Evolutionary conservation across 768 basidiomycete species (phyloP).

Genomic region (Leccinum fibrillosum): DNA sequence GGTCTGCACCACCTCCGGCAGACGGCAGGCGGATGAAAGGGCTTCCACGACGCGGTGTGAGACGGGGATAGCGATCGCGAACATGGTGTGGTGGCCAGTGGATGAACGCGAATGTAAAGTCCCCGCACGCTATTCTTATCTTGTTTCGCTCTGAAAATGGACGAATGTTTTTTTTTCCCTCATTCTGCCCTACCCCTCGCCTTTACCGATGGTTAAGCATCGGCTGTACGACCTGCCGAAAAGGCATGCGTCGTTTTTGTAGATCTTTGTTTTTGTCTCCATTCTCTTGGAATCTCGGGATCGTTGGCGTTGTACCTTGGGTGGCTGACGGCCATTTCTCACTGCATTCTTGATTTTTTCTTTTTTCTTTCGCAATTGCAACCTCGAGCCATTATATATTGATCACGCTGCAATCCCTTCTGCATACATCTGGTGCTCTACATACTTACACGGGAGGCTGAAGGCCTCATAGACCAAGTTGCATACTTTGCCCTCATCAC

Average conservation of each 20-base stretch:
- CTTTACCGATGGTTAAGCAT: constrained; percentile 26
- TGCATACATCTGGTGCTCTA: constrained; percentile 16
- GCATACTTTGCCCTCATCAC: constrained; percentile 16
- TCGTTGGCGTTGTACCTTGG: constrained; percentile 15
- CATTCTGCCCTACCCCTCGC: constrained; percentile 20
- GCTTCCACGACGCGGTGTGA: constrained; percentile 43
- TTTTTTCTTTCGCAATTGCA: neutral
- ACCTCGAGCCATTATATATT: constrained; percentile 3
- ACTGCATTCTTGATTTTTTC: constrained; percentile 12
- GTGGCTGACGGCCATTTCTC: constrained; percentile 31
- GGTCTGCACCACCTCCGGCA: constrained; percentile 46
- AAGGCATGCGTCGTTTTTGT: constrained; percentile 7
- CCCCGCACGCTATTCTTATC: neutral
- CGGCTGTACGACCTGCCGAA: constrained; percentile 7
- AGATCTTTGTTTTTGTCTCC: constrained; percentile 8
- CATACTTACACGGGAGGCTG: constrained; percentile 32
- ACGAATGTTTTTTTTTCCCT: constrained; percentile 6
- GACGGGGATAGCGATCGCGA: constrained; percentile 19
- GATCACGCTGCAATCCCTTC: constrained; percentile 14
- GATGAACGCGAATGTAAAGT: constrained; percentile 7
- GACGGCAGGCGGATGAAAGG: constrained; percentile 50
- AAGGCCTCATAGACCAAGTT: constrained; percentile 32
- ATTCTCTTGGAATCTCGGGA: constrained; percentile 13
- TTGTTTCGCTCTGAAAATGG: constrained; percentile 12
- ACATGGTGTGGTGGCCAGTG: constrained; percentile 10